phyloP scores from a whole-genome alignment of 192 early-diverging fungal genomes.

The Coemansia interrupta region DNA sequence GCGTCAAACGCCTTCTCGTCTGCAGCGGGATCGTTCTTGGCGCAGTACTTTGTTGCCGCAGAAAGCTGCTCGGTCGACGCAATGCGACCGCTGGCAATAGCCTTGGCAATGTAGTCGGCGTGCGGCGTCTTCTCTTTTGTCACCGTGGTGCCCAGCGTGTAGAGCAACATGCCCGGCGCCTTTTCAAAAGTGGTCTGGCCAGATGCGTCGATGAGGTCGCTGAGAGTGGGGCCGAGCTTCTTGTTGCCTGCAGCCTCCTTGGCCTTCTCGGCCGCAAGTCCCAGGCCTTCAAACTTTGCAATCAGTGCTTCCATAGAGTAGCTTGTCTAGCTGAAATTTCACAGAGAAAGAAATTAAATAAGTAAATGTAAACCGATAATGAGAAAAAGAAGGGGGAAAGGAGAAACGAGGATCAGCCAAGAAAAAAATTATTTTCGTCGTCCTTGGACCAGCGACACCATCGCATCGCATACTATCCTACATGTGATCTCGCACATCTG shows the following conservation, averaged over 20 bases:
- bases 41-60: slow-evolving; percentile 88
- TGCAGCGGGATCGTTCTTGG: slow-evolving; percentile 57
- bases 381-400: neutral
- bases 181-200: slow-evolving; percentile 61
- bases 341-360: slow-evolving; percentile 7
- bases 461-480: no score
- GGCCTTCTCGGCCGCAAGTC: slow-evolving; percentile 86
- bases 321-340: neutral
- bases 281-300: slow-evolving; percentile 77
- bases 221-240: slow-evolving; percentile 80
- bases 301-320: slow-evolving; percentile 51
- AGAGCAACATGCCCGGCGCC: slow-evolving; percentile 76
- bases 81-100: slow-evolving; percentile 69
- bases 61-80: slow-evolving; percentile 81
- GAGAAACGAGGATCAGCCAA: no score
- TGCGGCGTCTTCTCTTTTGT: slow-evolving; percentile 69
- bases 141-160: slow-evolving; percentile 82
- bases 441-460: no score
- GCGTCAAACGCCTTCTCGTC: slow-evolving; percentile 73
- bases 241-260: slow-evolving; percentile 95
- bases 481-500: no score
- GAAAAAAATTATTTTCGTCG: no score
- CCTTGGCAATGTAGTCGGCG: slow-evolving; percentile 73
- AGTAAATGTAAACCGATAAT: neutral
- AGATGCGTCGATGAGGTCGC: slow-evolving; percentile 67